Evolutionary conservation across 352 stramenopile genomes (phyloP).

Genomic region (Pythium apleroticum): DNA sequence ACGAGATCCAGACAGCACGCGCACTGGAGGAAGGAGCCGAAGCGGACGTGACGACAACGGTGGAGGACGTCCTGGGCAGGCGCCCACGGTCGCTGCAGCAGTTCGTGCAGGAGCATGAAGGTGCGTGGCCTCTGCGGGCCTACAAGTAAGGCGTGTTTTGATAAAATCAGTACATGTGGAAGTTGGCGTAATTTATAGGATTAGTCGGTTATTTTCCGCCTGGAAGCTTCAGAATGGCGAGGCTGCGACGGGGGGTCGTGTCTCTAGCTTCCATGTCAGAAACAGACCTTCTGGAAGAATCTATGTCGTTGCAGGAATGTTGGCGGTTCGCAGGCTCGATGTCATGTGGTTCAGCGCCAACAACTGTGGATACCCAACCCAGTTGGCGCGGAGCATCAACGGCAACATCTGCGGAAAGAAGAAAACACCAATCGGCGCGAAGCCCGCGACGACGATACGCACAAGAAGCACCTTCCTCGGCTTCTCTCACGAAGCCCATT

Average conservation of each 20-base stretch:
- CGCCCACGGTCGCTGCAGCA: slow-evolving; percentile 38
- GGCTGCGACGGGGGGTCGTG: slow-evolving; percentile 16
- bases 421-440: slow-evolving; percentile 22
- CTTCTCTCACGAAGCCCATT: slow-evolving; percentile 1
- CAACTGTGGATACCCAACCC: slow-evolving; percentile 18
- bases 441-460: not conserved
- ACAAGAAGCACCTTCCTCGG: slow-evolving; percentile 8
- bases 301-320: slow-evolving; percentile 9
- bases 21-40: slow-evolving; percentile 50
- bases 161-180: slow-evolving; percentile 3
- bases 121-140: slow-evolving; percentile 38
- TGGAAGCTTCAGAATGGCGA: slow-evolving; percentile 4
- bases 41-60: slow-evolving; percentile 29
- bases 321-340: slow-evolving; percentile 5
- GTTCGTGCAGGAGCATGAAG: slow-evolving; percentile 48
- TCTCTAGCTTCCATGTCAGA: not conserved
- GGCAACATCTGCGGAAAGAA: slow-evolving; percentile 30
- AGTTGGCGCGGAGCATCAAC: slow-evolving; percentile 15
- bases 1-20: slow-evolving; percentile 46
- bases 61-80: slow-evolving; percentile 41
- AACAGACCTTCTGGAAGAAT: slow-evolving; percentile 6
- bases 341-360: slow-evolving; percentile 9
- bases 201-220: slow-evolving; percentile 19
- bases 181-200: not conserved
- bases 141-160: slow-evolving; percentile 21